These are phyloP conservation scores for Mucor plumbeus DNA, from an alignment of 371 early-diverging fungal species.

Conservation along the genomic window DNA sequence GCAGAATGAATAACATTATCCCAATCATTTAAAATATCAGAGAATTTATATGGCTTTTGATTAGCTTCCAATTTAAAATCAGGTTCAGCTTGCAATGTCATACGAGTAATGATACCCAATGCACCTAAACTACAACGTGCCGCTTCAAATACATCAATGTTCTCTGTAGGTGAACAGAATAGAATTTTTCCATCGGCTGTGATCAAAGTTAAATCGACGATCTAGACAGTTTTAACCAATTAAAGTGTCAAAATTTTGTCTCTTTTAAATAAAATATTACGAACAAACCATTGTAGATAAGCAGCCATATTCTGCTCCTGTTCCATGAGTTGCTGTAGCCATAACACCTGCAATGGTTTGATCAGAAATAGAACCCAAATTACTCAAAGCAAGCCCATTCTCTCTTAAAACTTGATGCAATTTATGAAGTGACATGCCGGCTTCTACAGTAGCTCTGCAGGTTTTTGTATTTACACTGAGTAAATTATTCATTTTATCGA, in stretches of 20 bases:
- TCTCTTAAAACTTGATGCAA: constrained; percentile 65
- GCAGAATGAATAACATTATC: constrained; percentile 64
- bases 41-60: constrained; percentile 69
- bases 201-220: constrained; percentile 64
- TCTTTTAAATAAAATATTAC: not conserved
- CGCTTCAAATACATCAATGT: constrained; percentile 68
- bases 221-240: constrained; percentile 32
- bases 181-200: constrained; percentile 60
- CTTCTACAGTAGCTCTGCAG: constrained; percentile 68
- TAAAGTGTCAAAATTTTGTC: not conserved
- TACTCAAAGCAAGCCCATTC: constrained; percentile 71
- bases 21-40: constrained; percentile 63
- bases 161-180: constrained; percentile 51
- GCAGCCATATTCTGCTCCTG: constrained; percentile 74
- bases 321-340: constrained; percentile 84
- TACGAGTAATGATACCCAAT: constrained; percentile 76
- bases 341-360: constrained; percentile 82
- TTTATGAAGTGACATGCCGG: constrained; percentile 72
- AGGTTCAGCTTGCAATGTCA: constrained; percentile 75
- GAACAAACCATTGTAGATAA: constrained; percentile 66
- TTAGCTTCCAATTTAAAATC: constrained; percentile 72
- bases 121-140: constrained; percentile 80
- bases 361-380: constrained; percentile 85
- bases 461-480: constrained; percentile 55
- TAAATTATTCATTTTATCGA: constrained; percentile 68